These are phyloP conservation scores for Monocercomonoides exilis DNA, from an alignment of 78 protist species.

Conservation along the genomic window DNA sequence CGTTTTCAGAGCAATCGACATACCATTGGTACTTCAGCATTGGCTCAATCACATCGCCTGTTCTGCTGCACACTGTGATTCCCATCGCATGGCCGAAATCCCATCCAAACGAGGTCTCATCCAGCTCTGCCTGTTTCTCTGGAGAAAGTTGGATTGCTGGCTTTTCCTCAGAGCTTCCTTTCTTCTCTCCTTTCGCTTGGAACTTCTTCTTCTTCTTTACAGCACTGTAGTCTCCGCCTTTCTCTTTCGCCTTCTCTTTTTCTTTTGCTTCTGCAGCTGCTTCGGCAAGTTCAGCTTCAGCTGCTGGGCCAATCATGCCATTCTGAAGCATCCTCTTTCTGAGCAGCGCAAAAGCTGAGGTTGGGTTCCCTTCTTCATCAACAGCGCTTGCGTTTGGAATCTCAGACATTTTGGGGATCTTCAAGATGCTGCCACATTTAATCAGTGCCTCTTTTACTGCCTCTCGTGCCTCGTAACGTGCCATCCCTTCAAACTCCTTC, in stretches of 20 bases:
- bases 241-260: too few species aligned
- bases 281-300: not conserved
- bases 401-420: not conserved
- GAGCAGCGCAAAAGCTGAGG: not conserved
- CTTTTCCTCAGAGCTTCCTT: not conserved
- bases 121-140: not conserved
- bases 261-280: not conserved
- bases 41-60: conserved; percentile 80
- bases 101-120: not conserved
- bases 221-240: not conserved
- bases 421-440: not conserved
- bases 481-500: conserved; percentile 17
- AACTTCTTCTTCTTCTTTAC: not conserved
- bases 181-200: not conserved
- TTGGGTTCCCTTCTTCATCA: not conserved
- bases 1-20: conserved; percentile 35
- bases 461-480: conserved; percentile 21
- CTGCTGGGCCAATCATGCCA: not conserved
- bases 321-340: not conserved
- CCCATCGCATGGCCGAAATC: conserved; percentile 15
- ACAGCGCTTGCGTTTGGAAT: not conserved
- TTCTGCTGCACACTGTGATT: conserved; percentile 20
- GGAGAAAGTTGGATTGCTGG: not conserved
- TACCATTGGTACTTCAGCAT: conserved; percentile 88
- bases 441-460: conserved; percentile 28